Percentiles rank a stretch among this genome's conserved stretches.
These are phyloP conservation scores for Citrus medica DNA, from an alignment of 345 rosid genomes.

Conservation along the genomic window DNA sequence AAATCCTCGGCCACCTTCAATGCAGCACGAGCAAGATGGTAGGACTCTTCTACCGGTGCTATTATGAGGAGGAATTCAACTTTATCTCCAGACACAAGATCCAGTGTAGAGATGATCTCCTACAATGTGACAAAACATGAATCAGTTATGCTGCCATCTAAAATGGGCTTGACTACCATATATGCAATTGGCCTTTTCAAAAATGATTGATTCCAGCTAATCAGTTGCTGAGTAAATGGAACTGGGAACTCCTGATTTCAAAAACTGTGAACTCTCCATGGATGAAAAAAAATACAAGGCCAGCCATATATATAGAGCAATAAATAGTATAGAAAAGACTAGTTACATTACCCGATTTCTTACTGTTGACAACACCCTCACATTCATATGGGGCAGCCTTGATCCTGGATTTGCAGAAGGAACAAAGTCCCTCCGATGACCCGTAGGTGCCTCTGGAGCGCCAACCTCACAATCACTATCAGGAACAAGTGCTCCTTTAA, in stretches of 20 bases:
- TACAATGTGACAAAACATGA: constrained; percentile 14
- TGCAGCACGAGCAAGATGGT: constrained; percentile 58
- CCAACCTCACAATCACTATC: constrained; percentile 29
- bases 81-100: constrained; percentile 58
- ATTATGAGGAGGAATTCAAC: constrained; percentile 82
- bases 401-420: constrained; percentile 86
- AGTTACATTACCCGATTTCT: constrained; percentile 35
- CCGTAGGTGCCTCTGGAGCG: constrained; percentile 47
- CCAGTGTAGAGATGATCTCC: constrained; percentile 65
- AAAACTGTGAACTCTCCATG: background rate
- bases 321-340: background rate
- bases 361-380: constrained; percentile 42
- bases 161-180: background rate
- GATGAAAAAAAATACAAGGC: background rate
- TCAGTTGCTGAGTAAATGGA: background rate
- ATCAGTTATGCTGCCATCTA: background rate
- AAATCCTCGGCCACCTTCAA: constrained; percentile 55
- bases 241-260: background rate
- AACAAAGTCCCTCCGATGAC: constrained; percentile 74
- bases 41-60: constrained; percentile 63
- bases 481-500: constrained; percentile 71
- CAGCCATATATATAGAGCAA: background rate
- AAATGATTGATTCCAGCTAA: constrained; percentile 1
- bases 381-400: constrained; percentile 80
- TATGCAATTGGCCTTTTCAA: background rate